Percentiles rank a stretch among this genome's conserved stretches.
Conservation (phyloP, 129 eudicot species). For the sunflower (Helianthus annuus) region HanXRQr2.0-SUNRISE NC_035446.2:5152295-5152794, state of each 20-base stretch:
- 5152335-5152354: slow-evolving; percentile 21
- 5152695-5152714: background rate
- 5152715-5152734: background rate
- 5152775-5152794: background rate
- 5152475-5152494: slow-evolving; percentile 20
- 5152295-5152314: slow-evolving; percentile 3
- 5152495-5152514: slow-evolving; percentile 8
- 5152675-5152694: slow-evolving; percentile 1
- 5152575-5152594: slow-evolving; percentile 8
- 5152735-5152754: background rate
- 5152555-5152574: background rate
- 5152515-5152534: background rate
- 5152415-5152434: slow-evolving; percentile 83
- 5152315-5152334: slow-evolving; percentile 10
- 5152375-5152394: slow-evolving; percentile 90
- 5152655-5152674: background rate
- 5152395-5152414: slow-evolving; percentile 93
- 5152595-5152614: background rate
- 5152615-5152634: background rate
- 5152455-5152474: slow-evolving; percentile 93
- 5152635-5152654: background rate
- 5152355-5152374: slow-evolving; percentile 49
- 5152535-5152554: slow-evolving; percentile 3
- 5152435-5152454: slow-evolving; percentile 57
- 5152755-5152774: background rate